These are phyloP conservation scores for Globisporangium heterothallicum DNA, from an alignment of 352 stramenopile species.

Conservation along the genomic window DNA sequence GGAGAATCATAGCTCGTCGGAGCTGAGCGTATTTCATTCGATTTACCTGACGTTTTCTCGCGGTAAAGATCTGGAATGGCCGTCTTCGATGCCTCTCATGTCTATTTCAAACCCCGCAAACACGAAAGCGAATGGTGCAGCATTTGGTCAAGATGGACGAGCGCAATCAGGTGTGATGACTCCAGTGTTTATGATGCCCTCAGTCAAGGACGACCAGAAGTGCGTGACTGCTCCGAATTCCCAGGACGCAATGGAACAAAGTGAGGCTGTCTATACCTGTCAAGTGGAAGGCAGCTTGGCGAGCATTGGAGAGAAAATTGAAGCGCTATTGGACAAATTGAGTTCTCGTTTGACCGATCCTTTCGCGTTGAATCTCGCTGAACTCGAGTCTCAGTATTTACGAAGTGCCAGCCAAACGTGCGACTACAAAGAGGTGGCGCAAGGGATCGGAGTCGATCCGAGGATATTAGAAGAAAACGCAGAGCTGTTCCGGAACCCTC, in stretches of 20 bases:
- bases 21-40: constrained; percentile 76
- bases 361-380: constrained; percentile 21
- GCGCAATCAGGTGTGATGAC: constrained; percentile 6
- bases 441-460: constrained; percentile 30
- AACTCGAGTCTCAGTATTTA: constrained; percentile 17
- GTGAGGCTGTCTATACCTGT: not conserved
- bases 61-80: constrained; percentile 48
- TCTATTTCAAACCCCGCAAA: constrained; percentile 13
- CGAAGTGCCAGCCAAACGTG: not conserved
- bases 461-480: constrained; percentile 30
- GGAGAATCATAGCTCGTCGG: constrained; percentile 61
- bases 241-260: constrained; percentile 13
- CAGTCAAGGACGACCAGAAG: not conserved
- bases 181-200: constrained; percentile 24
- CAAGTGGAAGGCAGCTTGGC: not conserved
- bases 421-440: constrained; percentile 23
- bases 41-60: constrained; percentile 62
- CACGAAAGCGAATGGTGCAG: not conserved
- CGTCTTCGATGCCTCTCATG: constrained; percentile 26
- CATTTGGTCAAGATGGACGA: not conserved
- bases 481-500: constrained; percentile 30
- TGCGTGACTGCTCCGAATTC: constrained; percentile 6
- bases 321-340: constrained; percentile 24
- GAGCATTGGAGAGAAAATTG: constrained; percentile 25
- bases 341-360: constrained; percentile 10